phyloP scores from a whole-genome alignment of 2,329 filamentous ascomycete genomes.

The Tolypocladium nubicola region DNA sequence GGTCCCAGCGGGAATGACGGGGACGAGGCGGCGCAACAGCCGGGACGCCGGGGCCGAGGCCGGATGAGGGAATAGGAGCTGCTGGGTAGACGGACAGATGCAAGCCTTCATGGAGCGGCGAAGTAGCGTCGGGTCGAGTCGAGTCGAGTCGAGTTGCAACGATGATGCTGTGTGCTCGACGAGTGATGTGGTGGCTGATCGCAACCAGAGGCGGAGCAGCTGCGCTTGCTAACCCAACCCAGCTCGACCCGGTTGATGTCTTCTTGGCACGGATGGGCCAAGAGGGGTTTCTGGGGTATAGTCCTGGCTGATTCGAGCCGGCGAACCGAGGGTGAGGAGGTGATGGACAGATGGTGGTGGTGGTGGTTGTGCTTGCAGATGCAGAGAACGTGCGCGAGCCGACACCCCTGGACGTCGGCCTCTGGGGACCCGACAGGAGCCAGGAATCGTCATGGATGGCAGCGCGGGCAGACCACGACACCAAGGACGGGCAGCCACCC shows the following conservation, averaged over 20 bases:
- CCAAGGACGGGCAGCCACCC: neutral
- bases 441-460: neutral
- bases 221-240: neutral
- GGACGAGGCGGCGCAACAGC: neutral
- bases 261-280: neutral
- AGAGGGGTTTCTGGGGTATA: neutral
- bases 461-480: neutral
- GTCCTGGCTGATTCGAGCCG: neutral
- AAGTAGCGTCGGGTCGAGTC: neutral
- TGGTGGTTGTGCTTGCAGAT: neutral
- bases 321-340: neutral
- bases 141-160: neutral
- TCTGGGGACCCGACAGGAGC: neutral
- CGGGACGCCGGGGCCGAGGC: neutral
- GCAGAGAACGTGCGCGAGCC: neutral
- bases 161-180: neutral
- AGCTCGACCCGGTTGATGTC: neutral
- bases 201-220: neutral
- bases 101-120: neutral
- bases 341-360: neutral
- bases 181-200: neutral
- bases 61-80: neutral
- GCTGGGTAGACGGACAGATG: neutral
- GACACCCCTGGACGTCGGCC: neutral
- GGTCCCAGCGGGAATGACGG: neutral